Base-by-base conservation (phyloP, 2,329 filamentous ascomycete genomes). In the Calonectria henricotiae region DNA sequence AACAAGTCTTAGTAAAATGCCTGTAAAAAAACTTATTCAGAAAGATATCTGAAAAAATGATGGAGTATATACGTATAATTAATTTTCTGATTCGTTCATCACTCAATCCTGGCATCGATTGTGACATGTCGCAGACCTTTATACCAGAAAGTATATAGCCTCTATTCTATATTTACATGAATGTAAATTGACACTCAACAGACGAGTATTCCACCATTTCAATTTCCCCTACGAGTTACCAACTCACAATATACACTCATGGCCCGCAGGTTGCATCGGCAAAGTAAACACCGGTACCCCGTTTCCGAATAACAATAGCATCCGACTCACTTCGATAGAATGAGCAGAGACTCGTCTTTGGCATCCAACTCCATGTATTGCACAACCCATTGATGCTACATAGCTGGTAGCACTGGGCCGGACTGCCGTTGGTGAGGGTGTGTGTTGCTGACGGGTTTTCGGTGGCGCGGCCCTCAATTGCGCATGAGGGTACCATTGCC, bases 321-420 rank as follows among this genome's bases (percentile, higher is more conserved):
- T 51, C 47, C 27, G 27, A 51, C 15, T 51, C 47, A 1, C 47
- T 23, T 4, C 47, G 25, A 32, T 51, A 51, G 47, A 51, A 51
- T 7, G 47, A 51, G 47, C 47, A 51, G 13, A 51, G 27, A 9
- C 25, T 51, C 17, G 47, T 51, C 11, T 32, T 30, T 12, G 47
- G 47, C 7, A 32, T 25, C 47, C 47, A 51, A 13, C 47, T 32
- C 47, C 47, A 51, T n/a, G 47, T 51, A 27, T 51, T 51, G 47
- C 47, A 51, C 27, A 51, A 3, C 15, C 47, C 47, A 32, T 51
- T 51, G 47, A 51, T 51, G 47, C 47, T 30, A 9, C 47, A 51
- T 6, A 51, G 27, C 25, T 51, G 47, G 25, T 51, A 51, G 17
- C 47, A 51, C 30, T 51, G 47, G 27, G 47, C 47, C n/a, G 47